A percentile compares a stretch with the other conserved stretches of the same genome.
phyloP scores from a whole-genome alignment of 2,329 filamentous ascomycete genomes.

The Aspergillus sojae region DNA sequence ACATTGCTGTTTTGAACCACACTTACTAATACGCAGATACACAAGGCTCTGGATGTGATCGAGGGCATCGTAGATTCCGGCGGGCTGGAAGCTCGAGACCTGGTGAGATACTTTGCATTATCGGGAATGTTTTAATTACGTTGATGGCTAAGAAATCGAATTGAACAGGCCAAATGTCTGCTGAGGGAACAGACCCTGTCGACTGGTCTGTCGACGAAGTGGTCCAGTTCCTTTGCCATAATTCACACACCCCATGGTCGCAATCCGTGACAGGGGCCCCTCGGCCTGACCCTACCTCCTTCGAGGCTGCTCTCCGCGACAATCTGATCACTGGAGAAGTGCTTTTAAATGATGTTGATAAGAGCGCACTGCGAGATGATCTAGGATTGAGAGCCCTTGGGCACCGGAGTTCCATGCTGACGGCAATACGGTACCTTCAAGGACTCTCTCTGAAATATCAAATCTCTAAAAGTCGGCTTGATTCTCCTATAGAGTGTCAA shows the following conservation, averaged over 20 bases:
- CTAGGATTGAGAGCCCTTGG: conserved; percentile 61
- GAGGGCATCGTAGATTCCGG: not conserved
- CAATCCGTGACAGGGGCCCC: conserved; percentile 29
- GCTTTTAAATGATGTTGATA: conserved; percentile 61
- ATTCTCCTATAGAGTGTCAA: conserved; percentile 10
- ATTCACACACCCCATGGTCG: conserved; percentile 49
- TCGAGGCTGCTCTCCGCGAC: conserved; percentile 61
- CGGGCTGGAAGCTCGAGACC: not conserved
- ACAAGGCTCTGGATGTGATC: not conserved
- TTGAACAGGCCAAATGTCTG: conserved; percentile 26
- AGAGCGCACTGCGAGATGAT: conserved; percentile 53
- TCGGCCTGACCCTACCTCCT: conserved; percentile 54
- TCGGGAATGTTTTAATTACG: not conserved
- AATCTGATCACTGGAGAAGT: conserved; percentile 68
- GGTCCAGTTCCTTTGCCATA: conserved; percentile 65
- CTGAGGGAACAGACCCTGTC: conserved; percentile 65
- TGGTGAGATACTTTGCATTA: not conserved
- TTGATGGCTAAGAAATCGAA: not conserved
- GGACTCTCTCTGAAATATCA: conserved; percentile 55
- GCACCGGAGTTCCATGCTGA: conserved; percentile 60
- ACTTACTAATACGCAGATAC: not conserved
- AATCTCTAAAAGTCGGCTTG: conserved; percentile 1
- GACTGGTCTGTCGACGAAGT: conserved; percentile 72
- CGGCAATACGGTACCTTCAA: conserved; percentile 61
- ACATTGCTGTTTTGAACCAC: not conserved